phyloP scores from a whole-genome alignment of 2,329 filamentous ascomycete species.

The Neodidymelliopsis sp. region DNA sequence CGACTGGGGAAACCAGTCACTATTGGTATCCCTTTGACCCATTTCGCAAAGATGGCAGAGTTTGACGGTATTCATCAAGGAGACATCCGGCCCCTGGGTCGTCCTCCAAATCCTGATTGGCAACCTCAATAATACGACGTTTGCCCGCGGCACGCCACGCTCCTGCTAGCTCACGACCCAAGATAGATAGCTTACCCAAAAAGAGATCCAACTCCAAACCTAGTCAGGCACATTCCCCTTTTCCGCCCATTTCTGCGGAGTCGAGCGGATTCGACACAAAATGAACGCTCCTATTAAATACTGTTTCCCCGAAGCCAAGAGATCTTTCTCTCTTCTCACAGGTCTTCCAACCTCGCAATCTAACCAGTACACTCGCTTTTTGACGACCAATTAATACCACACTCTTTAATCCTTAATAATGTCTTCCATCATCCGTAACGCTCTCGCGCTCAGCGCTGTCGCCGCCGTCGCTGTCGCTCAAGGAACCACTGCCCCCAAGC shows the following conservation, averaged over 20 bases:
- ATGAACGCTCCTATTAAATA: constrained; percentile 29
- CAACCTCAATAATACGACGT: constrained; percentile 28
- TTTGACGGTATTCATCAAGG: constrained; percentile 25
- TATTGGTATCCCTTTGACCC: constrained; percentile 19
- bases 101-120: constrained; percentile 23
- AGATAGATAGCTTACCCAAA: constrained; percentile 29
- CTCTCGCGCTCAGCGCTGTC: constrained; percentile 32
- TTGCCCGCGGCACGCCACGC: constrained; percentile 21
- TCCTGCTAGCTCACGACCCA: constrained; percentile 27
- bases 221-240: constrained; percentile 32
- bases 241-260: constrained; percentile 24
- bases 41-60: constrained; percentile 28
- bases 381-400: constrained; percentile 25
- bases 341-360: constrained; percentile 30
- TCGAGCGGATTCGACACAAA: constrained; percentile 22
- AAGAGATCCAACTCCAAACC: constrained; percentile 27
- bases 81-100: constrained; percentile 22
- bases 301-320: constrained; percentile 27
- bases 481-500: constrained; percentile 28
- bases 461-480: constrained; percentile 41
- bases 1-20: constrained; percentile 14
- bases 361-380: constrained; percentile 34
- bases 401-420: constrained; percentile 38
- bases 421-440: constrained; percentile 33
- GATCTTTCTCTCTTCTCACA: constrained; percentile 29